Percentiles rank a stretch among this genome's conserved stretches.
These are phyloP conservation scores for Cokeromyces recurvatus DNA, from an alignment of 371 early-diverging fungal genomes.

Conservation along the genomic window DNA sequence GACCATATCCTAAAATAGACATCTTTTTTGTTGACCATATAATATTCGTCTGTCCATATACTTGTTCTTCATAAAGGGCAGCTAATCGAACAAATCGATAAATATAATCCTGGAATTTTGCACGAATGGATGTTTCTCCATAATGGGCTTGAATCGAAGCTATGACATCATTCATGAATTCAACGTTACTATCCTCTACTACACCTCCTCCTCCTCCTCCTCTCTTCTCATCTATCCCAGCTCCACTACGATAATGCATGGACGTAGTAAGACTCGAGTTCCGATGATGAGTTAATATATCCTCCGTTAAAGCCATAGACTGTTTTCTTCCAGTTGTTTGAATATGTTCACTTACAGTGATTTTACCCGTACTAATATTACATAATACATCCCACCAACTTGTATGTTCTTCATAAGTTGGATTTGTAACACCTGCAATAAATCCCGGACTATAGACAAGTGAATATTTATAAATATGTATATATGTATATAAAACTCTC, in stretches of 20 bases:
- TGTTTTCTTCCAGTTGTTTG: conserved; percentile 13
- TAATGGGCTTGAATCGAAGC: conserved; percentile 78
- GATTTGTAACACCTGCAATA: conserved; percentile 96
- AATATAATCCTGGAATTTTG: conserved; percentile 84
- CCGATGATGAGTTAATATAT: neutral
- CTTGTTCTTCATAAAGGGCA: conserved; percentile 74
- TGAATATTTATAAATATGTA: no score
- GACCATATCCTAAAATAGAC: conserved; percentile 57
- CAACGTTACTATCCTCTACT: conserved; percentile 6
- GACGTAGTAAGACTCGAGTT: no score
- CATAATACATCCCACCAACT: conserved; percentile 96
- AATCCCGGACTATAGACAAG: conserved; percentile 79
- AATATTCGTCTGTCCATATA: conserved; percentile 58
- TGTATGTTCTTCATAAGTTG: conserved; percentile 86
- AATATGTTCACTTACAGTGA: conserved; percentile 82
- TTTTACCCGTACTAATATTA: conserved; percentile 88
- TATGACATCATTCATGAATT: conserved; percentile 69
- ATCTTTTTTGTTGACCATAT: neutral
- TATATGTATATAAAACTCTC: neutral
- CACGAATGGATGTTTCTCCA: conserved; percentile 82
- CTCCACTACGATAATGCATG: no score
- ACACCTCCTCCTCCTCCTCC: no score
- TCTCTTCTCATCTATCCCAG: no score
- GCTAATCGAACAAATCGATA: conserved; percentile 78
- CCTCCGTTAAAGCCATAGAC: conserved; percentile 14